Evolutionary conservation across 805 yeast species (phyloP).

Genomic region (Kluyveromyces dobzhanskii): DNA sequence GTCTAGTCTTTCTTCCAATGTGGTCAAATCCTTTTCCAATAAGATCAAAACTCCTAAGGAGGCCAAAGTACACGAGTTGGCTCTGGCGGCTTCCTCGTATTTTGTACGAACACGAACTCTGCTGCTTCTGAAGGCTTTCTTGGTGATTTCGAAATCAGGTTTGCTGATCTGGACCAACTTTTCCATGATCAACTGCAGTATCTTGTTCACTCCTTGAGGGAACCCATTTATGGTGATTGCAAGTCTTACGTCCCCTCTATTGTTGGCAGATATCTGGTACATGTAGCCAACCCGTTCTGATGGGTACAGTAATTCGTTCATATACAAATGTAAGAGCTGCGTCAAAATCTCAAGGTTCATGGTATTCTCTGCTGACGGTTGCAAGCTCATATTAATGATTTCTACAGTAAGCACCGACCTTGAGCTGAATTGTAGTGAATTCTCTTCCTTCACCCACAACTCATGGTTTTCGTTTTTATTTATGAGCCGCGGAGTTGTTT

Average conservation of each 20-base stretch:
- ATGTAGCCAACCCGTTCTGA: slow-evolving; percentile 46
- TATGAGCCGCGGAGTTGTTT: slow-evolving; percentile 31
- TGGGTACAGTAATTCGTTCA: slow-evolving; percentile 41
- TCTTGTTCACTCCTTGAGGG: slow-evolving; percentile 29
- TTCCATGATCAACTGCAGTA: slow-evolving; percentile 30
- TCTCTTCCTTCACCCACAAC: slow-evolving; percentile 43
- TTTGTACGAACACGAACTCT: slow-evolving; percentile 40
- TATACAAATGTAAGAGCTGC: slow-evolving; percentile 35
- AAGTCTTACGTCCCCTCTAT: slow-evolving; percentile 46
- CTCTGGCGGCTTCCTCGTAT: slow-evolving; percentile 36
- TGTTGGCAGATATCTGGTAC: slow-evolving; percentile 49
- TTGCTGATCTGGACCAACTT: slow-evolving; percentile 25
- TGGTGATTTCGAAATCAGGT: slow-evolving; percentile 12
- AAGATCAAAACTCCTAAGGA: slow-evolving; percentile 42
- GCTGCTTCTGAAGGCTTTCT: slow-evolving; percentile 37
- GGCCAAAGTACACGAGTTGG: slow-evolving; percentile 41
- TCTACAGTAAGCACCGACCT: slow-evolving; percentile 40
- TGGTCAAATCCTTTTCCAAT: slow-evolving; percentile 50
- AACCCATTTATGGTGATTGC: slow-evolving; percentile 49
- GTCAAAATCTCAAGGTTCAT: slow-evolving; percentile 47
- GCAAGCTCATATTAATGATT: slow-evolving; percentile 27
- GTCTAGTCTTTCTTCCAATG: slow-evolving; percentile 46
- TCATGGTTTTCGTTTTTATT: slow-evolving; percentile 33
- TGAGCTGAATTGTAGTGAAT: slow-evolving; percentile 18
- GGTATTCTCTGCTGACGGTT: slow-evolving; percentile 31